Evolutionary conservation across 805 yeast species (phyloP).

Genomic region (Saturnispora serradocipensis): DNA sequence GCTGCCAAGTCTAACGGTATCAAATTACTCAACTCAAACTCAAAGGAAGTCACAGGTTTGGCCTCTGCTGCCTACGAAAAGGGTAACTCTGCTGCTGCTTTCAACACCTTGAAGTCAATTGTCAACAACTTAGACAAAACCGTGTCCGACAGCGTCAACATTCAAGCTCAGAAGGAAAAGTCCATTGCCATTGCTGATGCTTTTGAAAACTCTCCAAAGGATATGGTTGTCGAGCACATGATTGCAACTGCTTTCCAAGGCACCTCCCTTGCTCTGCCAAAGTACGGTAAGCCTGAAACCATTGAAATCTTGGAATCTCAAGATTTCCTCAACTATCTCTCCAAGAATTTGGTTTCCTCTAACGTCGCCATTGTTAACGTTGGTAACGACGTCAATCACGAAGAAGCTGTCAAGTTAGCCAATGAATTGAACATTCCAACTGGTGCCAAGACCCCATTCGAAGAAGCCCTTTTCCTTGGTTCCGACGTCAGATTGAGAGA

Average conservation of each 20-base stretch:
- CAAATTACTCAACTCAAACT: slow-evolving; percentile 41
- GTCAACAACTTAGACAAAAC: slow-evolving; percentile 29
- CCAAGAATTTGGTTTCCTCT: slow-evolving; percentile 48
- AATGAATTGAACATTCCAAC: slow-evolving; percentile 41
- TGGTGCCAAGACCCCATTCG: slow-evolving; percentile 40
- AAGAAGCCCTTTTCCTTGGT: slow-evolving; percentile 65
- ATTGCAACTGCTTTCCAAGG: slow-evolving; percentile 83
- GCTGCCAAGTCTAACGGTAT: slow-evolving; percentile 42
- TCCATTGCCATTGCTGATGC: slow-evolving; percentile 41
- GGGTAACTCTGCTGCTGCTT: slow-evolving; percentile 43
- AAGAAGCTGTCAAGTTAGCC: slow-evolving; percentile 56
- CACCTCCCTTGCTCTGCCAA: slow-evolving; percentile 69
- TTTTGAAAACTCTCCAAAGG: slow-evolving; percentile 48
- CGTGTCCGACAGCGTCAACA: slow-evolving; percentile 34
- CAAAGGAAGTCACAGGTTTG: slow-evolving; percentile 61
- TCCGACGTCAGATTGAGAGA: slow-evolving; percentile 85
- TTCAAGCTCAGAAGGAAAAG: slow-evolving; percentile 30
- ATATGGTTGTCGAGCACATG: slow-evolving; percentile 63
- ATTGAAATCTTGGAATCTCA: slow-evolving; percentile 44
- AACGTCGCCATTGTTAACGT: slow-evolving; percentile 60
- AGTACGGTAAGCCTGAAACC: slow-evolving; percentile 64
- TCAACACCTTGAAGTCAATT: slow-evolving; percentile 40
- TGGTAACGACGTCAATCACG: slow-evolving; percentile 59
- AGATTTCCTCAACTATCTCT: slow-evolving; percentile 51
- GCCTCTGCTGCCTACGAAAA: slow-evolving; percentile 51